Percentiles rank a stretch among this genome's conserved stretches.
Evolutionary conservation across 805 yeast genomes (phyloP).

Genomic region (Metschnikowia cerradonensis): DNA sequence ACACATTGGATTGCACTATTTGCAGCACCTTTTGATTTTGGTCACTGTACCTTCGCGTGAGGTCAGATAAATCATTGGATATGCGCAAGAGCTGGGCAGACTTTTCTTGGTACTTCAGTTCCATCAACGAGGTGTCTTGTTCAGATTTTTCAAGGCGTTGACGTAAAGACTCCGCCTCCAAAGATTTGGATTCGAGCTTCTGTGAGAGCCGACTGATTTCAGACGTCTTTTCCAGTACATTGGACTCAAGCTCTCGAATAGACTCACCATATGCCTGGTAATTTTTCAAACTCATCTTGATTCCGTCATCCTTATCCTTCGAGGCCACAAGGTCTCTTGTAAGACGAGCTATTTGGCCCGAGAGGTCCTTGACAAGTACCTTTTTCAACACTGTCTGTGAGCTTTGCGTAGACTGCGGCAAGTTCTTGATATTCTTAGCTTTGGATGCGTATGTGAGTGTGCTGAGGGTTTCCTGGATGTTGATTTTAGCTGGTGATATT

Average conservation of each 20-base stretch:
- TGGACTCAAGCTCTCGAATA: conserved; percentile 9
- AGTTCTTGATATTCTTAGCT: conserved; percentile 74
- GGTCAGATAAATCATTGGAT: not conserved
- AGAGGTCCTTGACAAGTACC: conserved; percentile 50
- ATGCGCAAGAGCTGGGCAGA: not conserved
- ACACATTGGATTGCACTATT: conserved; percentile 1
- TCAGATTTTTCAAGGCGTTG: not conserved
- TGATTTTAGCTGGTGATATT: conserved; percentile 73
- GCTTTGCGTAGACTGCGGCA: conserved; percentile 46
- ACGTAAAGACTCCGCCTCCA: not conserved
- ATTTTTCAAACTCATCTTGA: conserved; percentile 57
- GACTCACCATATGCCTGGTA: conserved; percentile 28
- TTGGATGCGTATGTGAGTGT: conserved; percentile 85
- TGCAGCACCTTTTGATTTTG: conserved; percentile 1
- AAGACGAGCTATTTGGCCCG: conserved; percentile 50
- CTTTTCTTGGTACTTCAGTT: not conserved
- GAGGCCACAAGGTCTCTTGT: conserved; percentile 61
- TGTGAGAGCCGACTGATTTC: conserved; percentile 2
- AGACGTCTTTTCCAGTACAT: conserved; percentile 10
- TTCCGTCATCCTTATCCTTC: conserved; percentile 54
- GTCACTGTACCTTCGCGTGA: not conserved
- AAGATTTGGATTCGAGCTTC: not conserved
- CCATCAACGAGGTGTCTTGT: not conserved
- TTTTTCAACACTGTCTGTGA: conserved; percentile 45
- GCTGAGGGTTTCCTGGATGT: conserved; percentile 77